phyloP scores from a whole-genome alignment of 371 early-diverging fungal genomes.

The Apophysomyces sp. region DNA sequence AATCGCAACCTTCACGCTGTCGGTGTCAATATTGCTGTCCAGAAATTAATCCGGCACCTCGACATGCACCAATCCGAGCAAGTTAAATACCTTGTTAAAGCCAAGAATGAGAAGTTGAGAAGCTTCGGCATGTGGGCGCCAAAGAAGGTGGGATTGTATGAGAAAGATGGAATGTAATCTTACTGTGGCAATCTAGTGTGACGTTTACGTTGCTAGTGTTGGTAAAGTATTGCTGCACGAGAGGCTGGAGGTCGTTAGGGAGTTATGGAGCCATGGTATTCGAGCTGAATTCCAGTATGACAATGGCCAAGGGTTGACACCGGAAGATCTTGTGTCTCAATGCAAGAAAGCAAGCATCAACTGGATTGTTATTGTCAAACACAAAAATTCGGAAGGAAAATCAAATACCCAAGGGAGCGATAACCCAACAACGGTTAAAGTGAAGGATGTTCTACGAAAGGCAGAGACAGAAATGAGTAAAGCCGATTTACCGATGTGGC shows the following conservation, averaged over 20 bases:
- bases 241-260: constrained; percentile 68
- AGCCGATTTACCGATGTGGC: constrained; percentile 55
- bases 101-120: constrained; percentile 58
- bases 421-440: constrained; percentile 59
- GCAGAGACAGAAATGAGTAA: constrained; percentile 62
- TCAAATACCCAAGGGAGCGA: constrained; percentile 21
- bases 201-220: constrained; percentile 81
- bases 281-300: constrained; percentile 77
- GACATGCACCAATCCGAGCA: constrained; percentile 69
- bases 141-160: constrained; percentile 30
- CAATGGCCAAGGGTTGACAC: constrained; percentile 63
- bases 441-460: constrained; percentile 68
- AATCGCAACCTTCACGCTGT: constrained; percentile 66
- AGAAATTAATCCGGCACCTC: constrained; percentile 68
- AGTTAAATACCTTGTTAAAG: constrained; percentile 48
- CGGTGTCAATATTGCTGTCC: constrained; percentile 81
- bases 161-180: background rate
- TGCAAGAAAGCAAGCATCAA: constrained; percentile 75
- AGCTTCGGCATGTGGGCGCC: constrained; percentile 67
- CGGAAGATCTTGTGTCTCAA: constrained; percentile 59
- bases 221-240: constrained; percentile 71
- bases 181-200: constrained; percentile 45
- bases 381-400: constrained; percentile 44
- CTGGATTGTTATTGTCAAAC: constrained; percentile 80
- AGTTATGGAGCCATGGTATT: constrained; percentile 74